Conservation (phyloP, 768 basidiomycete genomes). For the Hydnomerulius pinastri region DNA sequence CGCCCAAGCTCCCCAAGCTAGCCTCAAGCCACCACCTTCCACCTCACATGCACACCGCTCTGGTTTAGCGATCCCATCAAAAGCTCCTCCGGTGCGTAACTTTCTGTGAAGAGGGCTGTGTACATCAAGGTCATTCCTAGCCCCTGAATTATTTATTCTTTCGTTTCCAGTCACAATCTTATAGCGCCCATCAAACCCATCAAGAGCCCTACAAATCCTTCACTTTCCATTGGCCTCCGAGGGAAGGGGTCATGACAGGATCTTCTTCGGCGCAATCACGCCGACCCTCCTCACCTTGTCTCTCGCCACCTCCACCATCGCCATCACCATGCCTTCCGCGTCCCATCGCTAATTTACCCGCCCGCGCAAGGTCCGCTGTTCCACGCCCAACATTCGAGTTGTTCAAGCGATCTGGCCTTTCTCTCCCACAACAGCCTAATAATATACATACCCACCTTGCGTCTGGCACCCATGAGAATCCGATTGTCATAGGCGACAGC, state of each 20-base stretch:
- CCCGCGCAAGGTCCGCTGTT: background rate
- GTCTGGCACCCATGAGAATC: constrained; percentile 18
- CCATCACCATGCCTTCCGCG: background rate
- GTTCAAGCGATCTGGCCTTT: constrained; percentile 6
- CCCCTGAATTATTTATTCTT: background rate
- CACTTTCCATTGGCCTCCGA: constrained; percentile 1
- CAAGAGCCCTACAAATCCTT: background rate
- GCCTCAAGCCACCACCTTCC: background rate
- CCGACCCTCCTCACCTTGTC: background rate
- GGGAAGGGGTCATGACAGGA: background rate
- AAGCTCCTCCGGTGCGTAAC: constrained; percentile 13
- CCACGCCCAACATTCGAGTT: background rate
- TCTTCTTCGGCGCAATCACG: background rate
- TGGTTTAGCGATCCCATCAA: background rate
- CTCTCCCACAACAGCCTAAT: constrained; percentile 2
- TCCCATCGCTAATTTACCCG: constrained; percentile 1
- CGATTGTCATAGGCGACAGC: constrained; percentile 28
- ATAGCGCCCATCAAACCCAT: background rate
- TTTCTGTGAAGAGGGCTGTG: background rate
- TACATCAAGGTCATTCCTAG: background rate
- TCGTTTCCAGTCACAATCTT: constrained; percentile 9
- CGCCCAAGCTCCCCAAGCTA: background rate
- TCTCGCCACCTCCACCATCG: background rate
- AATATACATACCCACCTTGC: background rate
- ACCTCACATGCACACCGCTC: background rate